Base-by-base conservation (phyloP, 371 early-diverging fungal genomes). In the Mortierella sp. region DNA sequence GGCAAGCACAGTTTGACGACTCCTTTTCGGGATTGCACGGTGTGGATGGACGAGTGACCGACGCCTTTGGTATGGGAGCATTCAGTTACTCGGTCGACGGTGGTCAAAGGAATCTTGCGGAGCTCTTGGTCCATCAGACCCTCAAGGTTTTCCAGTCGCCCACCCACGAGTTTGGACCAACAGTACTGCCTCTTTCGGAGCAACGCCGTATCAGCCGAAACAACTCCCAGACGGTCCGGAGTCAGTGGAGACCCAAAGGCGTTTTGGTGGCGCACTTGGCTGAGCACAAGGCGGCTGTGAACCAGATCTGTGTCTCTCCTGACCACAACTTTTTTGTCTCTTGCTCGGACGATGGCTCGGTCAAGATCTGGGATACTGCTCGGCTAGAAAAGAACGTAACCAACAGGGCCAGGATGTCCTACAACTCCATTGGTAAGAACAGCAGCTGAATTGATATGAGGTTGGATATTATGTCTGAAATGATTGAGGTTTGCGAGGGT, bases 301-400 rank as follows among this genome's bases (percentile, higher is more conserved):
- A 94, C 68, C 91, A 93, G 58, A 77, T 97, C 2, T 89, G 87
- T 4, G 89, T 95, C 5, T 89, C 95, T 6, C 93, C 93, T 31
- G 95, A 96, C 84, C 91, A 94, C 74, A 85, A 87, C 5, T 91
- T 96, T 72, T 97, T 98, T 90, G 96, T 93, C 7, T 90, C 96
- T 0, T 93, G 94, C 67, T 94, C 95, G 3, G 94, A 95, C 63
- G 97, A 97, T 80, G 96, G 96, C 11, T 91, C 95, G 0, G 91
- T 97, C 39, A 95, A 94, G 77, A 90, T 97, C 41, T 98, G 97
- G 95, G 98, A 98, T 80, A 93, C 92, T 47, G 87, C 87, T 4
- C 89, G 96, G 22, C 85, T 97, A 26, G 96, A 96, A 68, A 91
- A 92, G 64, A 96, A 95, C 71, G 96, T 96, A 0, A 93, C 95